These are phyloP conservation scores for Lojkania enalia DNA, from an alignment of 2,329 filamentous ascomycete genomes.

Conservation along the genomic window DNA sequence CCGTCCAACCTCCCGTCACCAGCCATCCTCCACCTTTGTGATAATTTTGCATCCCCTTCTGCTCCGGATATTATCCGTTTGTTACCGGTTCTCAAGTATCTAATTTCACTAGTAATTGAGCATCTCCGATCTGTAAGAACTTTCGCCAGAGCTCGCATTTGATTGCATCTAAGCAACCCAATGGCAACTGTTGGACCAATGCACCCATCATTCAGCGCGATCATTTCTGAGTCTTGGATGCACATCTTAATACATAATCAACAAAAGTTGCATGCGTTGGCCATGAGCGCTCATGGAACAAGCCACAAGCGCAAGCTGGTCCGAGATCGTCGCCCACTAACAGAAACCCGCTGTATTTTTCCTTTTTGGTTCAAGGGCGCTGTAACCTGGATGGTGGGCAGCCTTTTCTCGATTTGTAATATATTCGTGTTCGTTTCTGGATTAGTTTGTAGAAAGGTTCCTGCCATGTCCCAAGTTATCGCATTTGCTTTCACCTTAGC, in stretches of 20 bases:
- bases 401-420: neutral
- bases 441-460: neutral
- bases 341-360: neutral
- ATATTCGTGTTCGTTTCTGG: neutral
- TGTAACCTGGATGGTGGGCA: neutral
- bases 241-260: neutral
- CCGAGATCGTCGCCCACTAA: neutral
- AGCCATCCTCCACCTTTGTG: neutral
- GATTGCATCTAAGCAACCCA: neutral
- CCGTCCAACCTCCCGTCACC: neutral
- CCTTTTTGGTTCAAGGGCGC: neutral
- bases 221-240: neutral
- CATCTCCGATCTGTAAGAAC: neutral
- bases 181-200: neutral
- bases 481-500: neutral
- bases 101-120: neutral
- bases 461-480: neutral
- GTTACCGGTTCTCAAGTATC: neutral
- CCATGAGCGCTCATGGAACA: neutral
- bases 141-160: neutral
- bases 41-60: neutral
- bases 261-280: neutral
- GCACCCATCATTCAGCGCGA: neutral
- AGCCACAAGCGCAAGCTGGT: conserved; percentile 1
- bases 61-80: neutral